Base-by-base conservation (phyloP, 345 rosid genomes). In the Salix exigua region DNA sequence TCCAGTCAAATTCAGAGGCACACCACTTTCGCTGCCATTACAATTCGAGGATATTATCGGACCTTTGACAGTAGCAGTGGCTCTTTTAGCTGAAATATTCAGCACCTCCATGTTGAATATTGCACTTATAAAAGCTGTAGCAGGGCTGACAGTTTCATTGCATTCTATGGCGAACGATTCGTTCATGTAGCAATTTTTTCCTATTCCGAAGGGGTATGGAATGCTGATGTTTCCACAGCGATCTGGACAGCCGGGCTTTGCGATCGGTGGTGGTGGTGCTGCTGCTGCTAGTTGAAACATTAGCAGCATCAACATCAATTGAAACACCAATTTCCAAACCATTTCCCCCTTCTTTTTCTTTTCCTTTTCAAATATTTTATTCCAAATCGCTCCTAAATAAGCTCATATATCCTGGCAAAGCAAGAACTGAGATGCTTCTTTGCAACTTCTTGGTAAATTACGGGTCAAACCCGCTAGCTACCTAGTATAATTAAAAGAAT, bases 181-280 rank as follows among this genome's bases (percentile, higher is more conserved):
- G 37, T 55, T 67, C 48, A 7, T 8, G 44, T 51, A 75, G 23
- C 82, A 75, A 7, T 28, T 63, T 2, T 16, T 50, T 50, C 70
- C 21, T 1, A 75, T 51, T 25, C 76, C 82, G 42, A 79, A 79
- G 0, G 82, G 79, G 40, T 28, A 70, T 5, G 75, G 75, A 51
- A 80, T 75, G 10, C 7, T 53, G 35, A 80, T 62, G 42, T 64
- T 23, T 26, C 82, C 79, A 28, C 82, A 71, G 13, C 2, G 46
- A 23, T 79, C 68, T 9, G 2, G 12, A 31, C 75, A 75, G 7
- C 12, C 11, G 12, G 26, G 11, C 17, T 37, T 38, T 0, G 65
- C 55, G 0, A 61, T 60, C 1, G 75, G 64, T 48, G 66, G 0
- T 16, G 75, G 64, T 48, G 66, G 0, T 16, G 35, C 53, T 50